Evolutionary conservation across 192 early-diverging fungal genomes (phyloP).

Genomic region (Gigaspora rosea): DNA sequence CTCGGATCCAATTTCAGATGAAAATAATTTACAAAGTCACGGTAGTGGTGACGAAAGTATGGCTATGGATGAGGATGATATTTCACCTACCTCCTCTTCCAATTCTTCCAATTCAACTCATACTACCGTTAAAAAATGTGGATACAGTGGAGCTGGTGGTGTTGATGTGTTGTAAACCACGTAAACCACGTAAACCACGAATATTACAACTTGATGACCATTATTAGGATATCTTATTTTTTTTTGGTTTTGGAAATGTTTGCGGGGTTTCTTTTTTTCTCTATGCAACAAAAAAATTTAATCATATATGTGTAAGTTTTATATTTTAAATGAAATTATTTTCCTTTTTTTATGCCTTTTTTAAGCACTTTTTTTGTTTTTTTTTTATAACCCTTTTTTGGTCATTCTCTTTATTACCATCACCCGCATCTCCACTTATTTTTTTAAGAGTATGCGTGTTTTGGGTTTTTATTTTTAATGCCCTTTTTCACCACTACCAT

Average conservation of each 20-base stretch:
- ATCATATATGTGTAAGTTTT: neutral
- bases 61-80: neutral
- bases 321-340: neutral
- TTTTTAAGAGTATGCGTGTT: neutral
- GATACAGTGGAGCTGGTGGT: slow-evolving; percentile 33
- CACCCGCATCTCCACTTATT: too few species aligned
- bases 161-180: slow-evolving; percentile 32
- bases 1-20: too few species aligned
- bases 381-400: too few species aligned
- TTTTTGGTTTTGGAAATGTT: slow-evolving; percentile 17
- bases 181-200: too few species aligned
- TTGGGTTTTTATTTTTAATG: neutral
- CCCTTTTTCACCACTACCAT: neutral
- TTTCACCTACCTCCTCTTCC: too few species aligned
- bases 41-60: slow-evolving; percentile 9
- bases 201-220: slow-evolving; percentile 45
- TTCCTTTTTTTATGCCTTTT: neutral
- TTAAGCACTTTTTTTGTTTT: too few species aligned
- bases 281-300: neutral
- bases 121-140: neutral
- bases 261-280: slow-evolving; percentile 8
- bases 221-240: too few species aligned
- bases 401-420: too few species aligned
- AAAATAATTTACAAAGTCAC: neutral
- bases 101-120: neutral